Evolutionary conservation across 768 basidiomycete species (phyloP), one percentile per base, ranked within the genome.

Genomic region (Lentinula sp.): DNA sequence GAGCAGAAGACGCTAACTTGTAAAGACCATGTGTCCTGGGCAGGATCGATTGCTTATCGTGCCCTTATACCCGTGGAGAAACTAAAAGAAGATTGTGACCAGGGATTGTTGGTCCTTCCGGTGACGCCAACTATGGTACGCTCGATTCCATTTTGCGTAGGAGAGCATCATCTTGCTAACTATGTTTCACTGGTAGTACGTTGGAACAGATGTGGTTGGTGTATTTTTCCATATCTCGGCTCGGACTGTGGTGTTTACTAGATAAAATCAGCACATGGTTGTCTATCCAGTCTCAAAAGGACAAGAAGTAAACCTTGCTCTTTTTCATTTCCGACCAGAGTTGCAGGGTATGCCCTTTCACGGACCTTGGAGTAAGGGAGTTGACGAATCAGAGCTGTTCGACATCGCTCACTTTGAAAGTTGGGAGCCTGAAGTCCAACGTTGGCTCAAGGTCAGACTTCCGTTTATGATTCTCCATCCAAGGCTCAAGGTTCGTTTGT

Each of bases 271-370:
- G 80, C 72, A 74, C 64, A 55, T 79, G 32, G 65, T 81, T 3
- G 71, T 66, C 3, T 81, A 81, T 66, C 71, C 78, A 0, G 76
- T 81, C 23, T 71, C 76, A 2, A 66, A 70, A 41, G 79, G 79
- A 8, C 69, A 68, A 49, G 64, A 70, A 35, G 64, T 81, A 56
- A 81, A 79, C 61, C 64, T 80, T 33, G 79, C 68, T 15, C 73
- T 74, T 6, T 74, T 76, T 52, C 66, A 66, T 16, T 64, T 74
- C 16, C 61, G 65, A 9, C 69, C 70, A 52, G 74, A 74, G 10
- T 68, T 70, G 7, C 68, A 77, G 46, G 66, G 64, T 32, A 73
- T 73, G 2, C 54, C 50, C 2, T 71, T 65, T 49, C 63, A 69
- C 12, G 65, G 62, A 6, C 65, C 71, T 12, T 75, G 72, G 74